Base-by-base conservation (phyloP, 192 early-diverging fungal species). In the Paraglomus brasilianum region DNA sequence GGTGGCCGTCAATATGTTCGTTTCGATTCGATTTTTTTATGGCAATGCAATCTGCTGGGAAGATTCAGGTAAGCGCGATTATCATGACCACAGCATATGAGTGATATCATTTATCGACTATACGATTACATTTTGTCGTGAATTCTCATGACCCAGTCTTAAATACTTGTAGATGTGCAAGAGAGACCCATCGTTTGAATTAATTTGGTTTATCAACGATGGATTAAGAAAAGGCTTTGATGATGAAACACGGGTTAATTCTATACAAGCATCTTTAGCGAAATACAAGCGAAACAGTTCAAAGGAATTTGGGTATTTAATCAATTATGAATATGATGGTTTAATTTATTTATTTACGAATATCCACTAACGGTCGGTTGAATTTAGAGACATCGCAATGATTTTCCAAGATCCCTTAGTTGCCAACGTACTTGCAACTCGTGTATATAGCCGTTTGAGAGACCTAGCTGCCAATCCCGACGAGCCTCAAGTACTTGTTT, bases 11-110 rank as follows among this genome's bases (percentile, higher is more conserved):
- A 24, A 52, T 68, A 15, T 68, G 66, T 55, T 68, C 66, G 8
- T 68, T 55, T 42, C 50, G 66, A 2, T 53, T 55, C 30, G 66
- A 68, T 55, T 68, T 68, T 14, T 68, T 68, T 19, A 68, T 68
- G 66, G 66, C 44, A 21, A 68, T 68, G 66, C 66, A 68, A 39
- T 55, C 52, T 13, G 66, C 66, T 5, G 51, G 40, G 8, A 30
- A 46, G 36, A 68, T 68, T 24, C 40, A 50, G 19, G 66, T 68
- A 68, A 42, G 51, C 36, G 14, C 47, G 38, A 7, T n/a, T 42
- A n/a, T 15, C 22, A 50, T 19, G 0, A n/a, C n/a, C n/a, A n/a
- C n/a, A n/a, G n/a, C n/a, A n/a, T n/a, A n/a, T n/a, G n/a, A n/a
- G n/a, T n/a, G n/a, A n/a, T n/a, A n/a, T n/a, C n/a, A n/a, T n/a